Evolutionary conservation across 2,329 filamentous ascomycete genomes (phyloP), one percentile per base, ranked within the genome.

Genomic region (Fusarium subglutinans): DNA sequence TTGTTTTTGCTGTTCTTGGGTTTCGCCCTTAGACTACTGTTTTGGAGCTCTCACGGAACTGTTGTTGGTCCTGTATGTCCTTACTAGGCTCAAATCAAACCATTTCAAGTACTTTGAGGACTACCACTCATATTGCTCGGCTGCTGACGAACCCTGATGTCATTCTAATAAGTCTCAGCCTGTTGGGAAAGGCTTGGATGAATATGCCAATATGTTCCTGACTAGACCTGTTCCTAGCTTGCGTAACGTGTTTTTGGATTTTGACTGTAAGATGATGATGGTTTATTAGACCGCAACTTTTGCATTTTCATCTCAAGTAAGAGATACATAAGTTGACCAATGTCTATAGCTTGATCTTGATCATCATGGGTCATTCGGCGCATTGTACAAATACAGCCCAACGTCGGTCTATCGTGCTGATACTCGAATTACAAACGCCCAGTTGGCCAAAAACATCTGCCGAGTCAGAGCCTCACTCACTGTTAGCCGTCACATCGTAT

Each of bases 211-310:
- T 15, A 24, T 43, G 67, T 70, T 70, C 67, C 67, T 70, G 67
- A 66, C 66, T 70, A 70, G 68, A 38, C 67, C 60, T 70, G 67
- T 70, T 70, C 53, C 67, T 70, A 50, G 43, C 18, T 56, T 70
- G 67, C 66, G 59, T 70, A 70, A 70, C 68, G 43, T 58, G 26
- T 40, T 66, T 66, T 51, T 51, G 26, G 48, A 43, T 38, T 70
- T 50, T 57, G 47, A 30, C 35, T 37, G 14, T 44, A 38, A 66
- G 40, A 66, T 55, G 40, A 60, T 55, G 43, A 54, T 44, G 18
- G 41, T n/a, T 35, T 26, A 18, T 17, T 28, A 48, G 47, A 41
- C 41, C 60, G 33, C 40, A 47, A 57, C 44, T 69, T 40, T 18
- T 69, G 35, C 22, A 44, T 63, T 37, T 40, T 18, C 17, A 17